Evolutionary conservation across 2,329 filamentous ascomycete genomes (phyloP).

Genomic region (Trichothecium sympodiale): DNA sequence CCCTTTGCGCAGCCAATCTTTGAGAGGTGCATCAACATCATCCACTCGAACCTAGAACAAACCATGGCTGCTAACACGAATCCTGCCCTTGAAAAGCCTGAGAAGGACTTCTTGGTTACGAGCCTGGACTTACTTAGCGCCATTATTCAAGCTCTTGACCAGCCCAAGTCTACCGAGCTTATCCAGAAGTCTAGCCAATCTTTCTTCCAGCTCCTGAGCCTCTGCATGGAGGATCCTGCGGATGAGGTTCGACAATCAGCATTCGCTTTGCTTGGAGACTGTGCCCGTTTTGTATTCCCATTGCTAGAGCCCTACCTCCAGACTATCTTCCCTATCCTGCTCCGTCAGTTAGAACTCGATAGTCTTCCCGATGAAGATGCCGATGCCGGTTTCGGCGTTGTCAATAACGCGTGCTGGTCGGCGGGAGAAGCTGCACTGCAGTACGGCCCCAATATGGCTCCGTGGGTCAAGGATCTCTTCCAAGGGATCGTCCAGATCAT

Average conservation of each 20-base stretch:
- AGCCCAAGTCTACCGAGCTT: slow-evolving; percentile 62
- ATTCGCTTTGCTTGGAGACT: slow-evolving; percentile 89
- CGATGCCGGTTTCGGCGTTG: slow-evolving; percentile 77
- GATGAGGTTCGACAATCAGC: slow-evolving; percentile 94
- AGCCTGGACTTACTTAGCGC: slow-evolving; percentile 88
- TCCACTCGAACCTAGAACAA: slow-evolving; percentile 82
- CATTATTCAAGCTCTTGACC: slow-evolving; percentile 79
- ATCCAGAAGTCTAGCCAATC: slow-evolving; percentile 65
- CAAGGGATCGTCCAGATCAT: slow-evolving; percentile 72
- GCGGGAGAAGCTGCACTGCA: slow-evolving; percentile 84
- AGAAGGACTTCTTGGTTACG: slow-evolving; percentile 95
- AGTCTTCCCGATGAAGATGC: slow-evolving; percentile 67
- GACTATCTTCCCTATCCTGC: slow-evolving; percentile 67
- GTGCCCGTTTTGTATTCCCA: slow-evolving; percentile 81
- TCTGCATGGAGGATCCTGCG: slow-evolving; percentile 84
- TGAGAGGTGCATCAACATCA: slow-evolving; percentile 76
- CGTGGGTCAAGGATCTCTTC: slow-evolving; percentile 68
- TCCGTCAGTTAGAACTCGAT: slow-evolving; percentile 79
- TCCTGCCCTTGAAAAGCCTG: slow-evolving; percentile 61
- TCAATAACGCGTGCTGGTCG: slow-evolving; percentile 98
- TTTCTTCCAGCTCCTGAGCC: slow-evolving; percentile 81
- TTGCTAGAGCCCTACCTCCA: slow-evolving; percentile 66
- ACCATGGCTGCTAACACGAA: slow-evolving; percentile 60
- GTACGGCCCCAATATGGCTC: slow-evolving; percentile 61
- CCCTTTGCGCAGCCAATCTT: slow-evolving; percentile 85